Evolutionary conservation across 2,329 filamentous ascomycete genomes (phyloP).

Genomic region (Botryosphaeria agaves): DNA sequence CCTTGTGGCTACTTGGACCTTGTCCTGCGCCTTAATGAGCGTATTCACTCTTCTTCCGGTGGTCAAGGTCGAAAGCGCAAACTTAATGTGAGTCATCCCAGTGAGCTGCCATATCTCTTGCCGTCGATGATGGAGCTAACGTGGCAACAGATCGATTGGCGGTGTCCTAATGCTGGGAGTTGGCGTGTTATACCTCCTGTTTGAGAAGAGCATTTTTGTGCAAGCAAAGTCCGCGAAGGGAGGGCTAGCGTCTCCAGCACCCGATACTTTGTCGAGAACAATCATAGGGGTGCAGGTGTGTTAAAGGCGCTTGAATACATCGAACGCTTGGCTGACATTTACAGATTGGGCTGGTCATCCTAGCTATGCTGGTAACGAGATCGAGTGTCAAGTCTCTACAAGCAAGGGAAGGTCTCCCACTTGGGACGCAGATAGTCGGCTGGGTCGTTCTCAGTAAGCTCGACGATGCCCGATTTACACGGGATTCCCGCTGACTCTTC

Average conservation of each 20-base stretch:
- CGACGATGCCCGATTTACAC: too few relatives aligned
- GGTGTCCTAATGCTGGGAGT: conserved; percentile 61
- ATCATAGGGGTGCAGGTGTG: conserved; percentile 50
- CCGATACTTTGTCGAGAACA: conserved; percentile 34
- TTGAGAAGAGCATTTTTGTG: conserved; percentile 48
- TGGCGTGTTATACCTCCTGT: conserved; percentile 61
- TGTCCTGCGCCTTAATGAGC: conserved; percentile 71
- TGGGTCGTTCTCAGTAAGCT: conserved; percentile 59
- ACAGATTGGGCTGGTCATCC: conserved; percentile 56
- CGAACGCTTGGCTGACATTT: conserved; percentile 1
- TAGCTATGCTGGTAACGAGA: conserved; percentile 73
- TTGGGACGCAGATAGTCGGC: conserved; percentile 74
- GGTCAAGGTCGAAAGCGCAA: conserved; percentile 64
- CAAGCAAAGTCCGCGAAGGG: conserved; percentile 18
- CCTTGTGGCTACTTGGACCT: conserved; percentile 53
- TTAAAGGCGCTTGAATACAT: conserved; percentile 1
- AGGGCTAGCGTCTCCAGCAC: conserved; percentile 11
- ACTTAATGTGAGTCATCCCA: conserved; percentile 46
- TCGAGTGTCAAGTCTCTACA: conserved; percentile 76
- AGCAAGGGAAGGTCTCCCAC: conserved; percentile 66
- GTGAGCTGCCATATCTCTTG: too few relatives aligned
- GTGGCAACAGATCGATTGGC: conserved; percentile 43
- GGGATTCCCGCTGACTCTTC: conserved; percentile 7
- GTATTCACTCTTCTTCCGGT: conserved; percentile 78
- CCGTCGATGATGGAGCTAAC: conserved; percentile 1